Evolutionary conservation across 768 basidiomycete genomes (phyloP).

Genomic region (Leccinum incarnatum): DNA sequence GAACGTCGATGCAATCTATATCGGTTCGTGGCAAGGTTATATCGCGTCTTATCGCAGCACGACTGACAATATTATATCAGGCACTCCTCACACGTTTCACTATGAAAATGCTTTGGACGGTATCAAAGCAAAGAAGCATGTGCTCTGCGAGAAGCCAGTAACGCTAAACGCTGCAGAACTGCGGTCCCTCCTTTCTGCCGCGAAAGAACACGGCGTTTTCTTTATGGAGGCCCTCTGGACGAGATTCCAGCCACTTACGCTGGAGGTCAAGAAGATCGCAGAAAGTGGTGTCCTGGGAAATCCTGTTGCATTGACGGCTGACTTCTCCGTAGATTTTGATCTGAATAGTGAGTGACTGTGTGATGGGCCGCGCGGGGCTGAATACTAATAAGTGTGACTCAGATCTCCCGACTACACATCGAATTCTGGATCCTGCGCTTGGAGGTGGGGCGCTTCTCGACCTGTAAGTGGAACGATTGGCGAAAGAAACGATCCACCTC

Average conservation of each 20-base stretch:
- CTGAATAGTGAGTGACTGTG: slow-evolving; percentile 48
- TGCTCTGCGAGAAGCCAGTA: slow-evolving; percentile 88
- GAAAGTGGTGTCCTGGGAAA: slow-evolving; percentile 64
- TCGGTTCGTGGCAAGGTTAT: slow-evolving; percentile 43
- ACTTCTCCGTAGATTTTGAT: slow-evolving; percentile 69
- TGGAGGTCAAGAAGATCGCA: slow-evolving; percentile 61
- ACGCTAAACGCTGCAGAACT: slow-evolving; percentile 77
- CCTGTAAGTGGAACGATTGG: slow-evolving; percentile 49
- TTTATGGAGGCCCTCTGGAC: slow-evolving; percentile 95
- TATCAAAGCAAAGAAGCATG: slow-evolving; percentile 76
- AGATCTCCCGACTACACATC: slow-evolving; percentile 68
- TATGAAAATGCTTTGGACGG: slow-evolving; percentile 74
- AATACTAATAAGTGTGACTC: background rate
- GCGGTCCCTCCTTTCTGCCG: slow-evolving; percentile 66
- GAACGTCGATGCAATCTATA: slow-evolving; percentile 77
- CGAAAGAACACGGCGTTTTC: slow-evolving; percentile 77
- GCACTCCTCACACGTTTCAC: slow-evolving; percentile 84
- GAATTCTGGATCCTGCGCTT: slow-evolving; percentile 75
- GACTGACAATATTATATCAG: slow-evolving; percentile 33
- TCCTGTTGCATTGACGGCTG: slow-evolving; percentile 68
- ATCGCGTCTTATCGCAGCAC: background rate
- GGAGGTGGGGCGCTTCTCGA: slow-evolving; percentile 86
- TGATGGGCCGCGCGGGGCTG: background rate
- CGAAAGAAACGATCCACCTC: background rate
- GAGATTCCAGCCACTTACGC: slow-evolving; percentile 68